A percentile compares a stretch with the other conserved stretches of the same genome.
Conservation (phyloP, 1,139 yeast genomes). For the Eremothecium coryli region DNA sequence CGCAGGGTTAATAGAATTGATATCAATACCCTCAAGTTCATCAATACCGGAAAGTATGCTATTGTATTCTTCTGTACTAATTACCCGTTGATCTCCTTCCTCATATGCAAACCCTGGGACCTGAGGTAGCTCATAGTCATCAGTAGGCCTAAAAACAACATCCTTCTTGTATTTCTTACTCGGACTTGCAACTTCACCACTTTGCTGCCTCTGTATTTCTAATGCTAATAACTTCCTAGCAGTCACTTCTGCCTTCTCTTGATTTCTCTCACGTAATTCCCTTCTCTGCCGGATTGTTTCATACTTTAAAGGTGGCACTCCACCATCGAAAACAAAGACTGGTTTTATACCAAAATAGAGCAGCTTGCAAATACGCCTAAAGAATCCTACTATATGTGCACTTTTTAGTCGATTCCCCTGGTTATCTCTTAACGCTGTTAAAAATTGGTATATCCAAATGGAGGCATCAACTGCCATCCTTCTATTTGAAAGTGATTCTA, state of each 20-base stretch:
- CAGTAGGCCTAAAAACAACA: conserved; percentile 38
- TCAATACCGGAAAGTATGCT: conserved; percentile 52
- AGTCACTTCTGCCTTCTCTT: conserved; percentile 60
- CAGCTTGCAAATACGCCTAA: conserved; percentile 84
- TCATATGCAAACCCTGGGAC: conserved; percentile 40
- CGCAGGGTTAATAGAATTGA: conserved; percentile 60
- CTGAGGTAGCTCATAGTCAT: conserved; percentile 81
- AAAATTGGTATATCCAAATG: conserved; percentile 95
- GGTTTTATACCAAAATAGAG: conserved; percentile 85
- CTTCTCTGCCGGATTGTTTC: conserved; percentile 64
- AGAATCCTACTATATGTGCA: conserved; percentile 90
- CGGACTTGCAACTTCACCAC: conserved; percentile 9
- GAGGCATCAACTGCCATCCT: conserved; percentile 94
- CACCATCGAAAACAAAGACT: conserved; percentile 95
- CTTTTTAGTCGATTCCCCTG: conserved; percentile 71
- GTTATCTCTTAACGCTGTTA: conserved; percentile 85
- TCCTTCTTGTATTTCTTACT: conserved; percentile 7
- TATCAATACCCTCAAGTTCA: conserved; percentile 61
- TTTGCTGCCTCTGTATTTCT: conserved; percentile 51
- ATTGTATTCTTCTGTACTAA: conserved; percentile 64
- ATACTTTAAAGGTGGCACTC: conserved; percentile 78
- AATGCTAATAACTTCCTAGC: conserved; percentile 76
- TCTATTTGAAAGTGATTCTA: conserved; percentile 71
- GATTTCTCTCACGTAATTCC: conserved; percentile 64
- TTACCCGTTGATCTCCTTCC: conserved; percentile 56